phyloP scores from a whole-genome alignment of 163 green algal genomes.

The Picocystis sp. region DNA sequence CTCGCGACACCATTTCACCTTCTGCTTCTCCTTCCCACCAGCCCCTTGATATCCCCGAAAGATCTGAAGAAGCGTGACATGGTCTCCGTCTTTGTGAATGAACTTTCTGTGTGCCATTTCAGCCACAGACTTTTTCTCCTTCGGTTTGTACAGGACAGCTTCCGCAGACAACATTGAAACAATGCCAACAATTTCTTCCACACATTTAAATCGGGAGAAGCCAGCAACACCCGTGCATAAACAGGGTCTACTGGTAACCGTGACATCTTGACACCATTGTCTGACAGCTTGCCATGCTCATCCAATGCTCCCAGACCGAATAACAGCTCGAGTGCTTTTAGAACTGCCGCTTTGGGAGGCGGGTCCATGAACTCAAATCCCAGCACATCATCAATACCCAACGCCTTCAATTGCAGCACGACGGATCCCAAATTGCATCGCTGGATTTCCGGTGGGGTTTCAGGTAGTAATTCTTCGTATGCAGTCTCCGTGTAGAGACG shows the following conservation, averaged over 20 bases:
- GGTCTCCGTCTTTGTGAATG: slow-evolving; percentile 42
- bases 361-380: slow-evolving; percentile 80
- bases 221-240: slow-evolving; percentile 38
- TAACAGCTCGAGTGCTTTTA: slow-evolving; percentile 62
- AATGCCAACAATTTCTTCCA: slow-evolving; percentile 39
- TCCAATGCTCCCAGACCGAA: slow-evolving; percentile 60
- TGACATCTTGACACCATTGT: slow-evolving; percentile 21
- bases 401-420: slow-evolving; percentile 38
- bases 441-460: slow-evolving; percentile 67
- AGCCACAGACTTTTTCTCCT: slow-evolving; percentile 30
- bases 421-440: slow-evolving; percentile 44
- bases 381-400: slow-evolving; percentile 58
- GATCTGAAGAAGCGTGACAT: slow-evolving; percentile 57
- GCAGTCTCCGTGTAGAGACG: slow-evolving; percentile 66
- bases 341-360: slow-evolving; percentile 43
- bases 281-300: slow-evolving; percentile 35
- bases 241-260: slow-evolving; percentile 69
- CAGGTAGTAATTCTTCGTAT: slow-evolving; percentile 21
- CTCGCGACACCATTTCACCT: slow-evolving; percentile 48
- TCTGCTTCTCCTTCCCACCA: slow-evolving; percentile 12
- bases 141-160: slow-evolving; percentile 42
- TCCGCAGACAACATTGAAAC: slow-evolving; percentile 59
- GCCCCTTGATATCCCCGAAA: slow-evolving; percentile 25
- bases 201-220: slow-evolving; percentile 36
- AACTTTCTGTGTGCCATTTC: slow-evolving; percentile 44